Conservation (phyloP, 352 stramenopile genomes). For the Pythium aristosporum region DNA sequence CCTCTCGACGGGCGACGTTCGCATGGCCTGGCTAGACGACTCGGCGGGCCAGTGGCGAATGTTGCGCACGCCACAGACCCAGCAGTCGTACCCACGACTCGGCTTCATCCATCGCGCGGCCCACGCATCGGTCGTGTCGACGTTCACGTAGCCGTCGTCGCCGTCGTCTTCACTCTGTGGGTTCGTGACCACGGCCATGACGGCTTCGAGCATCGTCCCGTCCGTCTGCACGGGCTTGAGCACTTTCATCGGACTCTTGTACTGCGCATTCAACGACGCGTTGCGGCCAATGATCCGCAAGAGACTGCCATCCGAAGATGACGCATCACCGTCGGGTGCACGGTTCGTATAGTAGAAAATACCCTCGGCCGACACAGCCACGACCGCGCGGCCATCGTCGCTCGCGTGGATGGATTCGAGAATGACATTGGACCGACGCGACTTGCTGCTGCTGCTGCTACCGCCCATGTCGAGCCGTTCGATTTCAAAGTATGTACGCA, state of each 20-base stretch:
- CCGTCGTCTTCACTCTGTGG: conserved; percentile 49
- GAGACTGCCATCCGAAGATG: conserved; percentile 6
- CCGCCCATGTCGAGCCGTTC: conserved; percentile 61
- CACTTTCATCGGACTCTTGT: conserved; percentile 72
- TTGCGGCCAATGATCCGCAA: conserved; percentile 71
- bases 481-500: conserved; percentile 59
- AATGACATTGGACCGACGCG: conserved; percentile 65
- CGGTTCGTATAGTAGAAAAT: conserved; percentile 76
- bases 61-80: conserved; percentile 78
- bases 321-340: conserved; percentile 10
- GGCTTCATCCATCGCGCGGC: conserved; percentile 70
- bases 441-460: conserved; percentile 56
- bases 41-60: conserved; percentile 53
- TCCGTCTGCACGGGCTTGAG: conserved; percentile 38
- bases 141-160: conserved; percentile 63
- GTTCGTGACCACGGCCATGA: conserved; percentile 78
- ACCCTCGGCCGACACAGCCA: conserved; percentile 64
- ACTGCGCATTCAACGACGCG: conserved; percentile 59
- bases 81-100: conserved; percentile 53
- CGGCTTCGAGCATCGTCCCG: conserved; percentile 32
- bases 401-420: conserved; percentile 66
- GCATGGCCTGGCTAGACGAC: background rate
- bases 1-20: conserved; percentile 4
- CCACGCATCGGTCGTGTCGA: conserved; percentile 67
- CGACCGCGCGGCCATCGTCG: conserved; percentile 55